Evolutionary conservation across 2,329 filamentous ascomycete genomes (phyloP).

Genomic region (Corinectria fuckeliana): DNA sequence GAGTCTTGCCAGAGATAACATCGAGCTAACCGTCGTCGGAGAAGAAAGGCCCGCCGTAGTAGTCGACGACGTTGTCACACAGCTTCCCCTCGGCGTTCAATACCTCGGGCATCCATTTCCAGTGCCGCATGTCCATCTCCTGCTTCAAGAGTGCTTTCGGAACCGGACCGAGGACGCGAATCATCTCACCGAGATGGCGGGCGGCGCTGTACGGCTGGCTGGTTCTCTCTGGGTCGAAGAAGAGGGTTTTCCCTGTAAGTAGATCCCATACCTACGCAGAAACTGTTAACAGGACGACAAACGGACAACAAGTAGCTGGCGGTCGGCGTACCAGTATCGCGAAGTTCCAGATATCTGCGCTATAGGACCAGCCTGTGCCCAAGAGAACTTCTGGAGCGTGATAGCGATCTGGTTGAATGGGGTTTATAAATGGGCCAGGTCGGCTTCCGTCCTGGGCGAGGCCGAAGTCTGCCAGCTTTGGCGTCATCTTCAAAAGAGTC

Average conservation of each 20-base stretch:
- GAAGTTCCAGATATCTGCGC: conserved; percentile 31
- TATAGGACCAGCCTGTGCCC: conserved; percentile 23
- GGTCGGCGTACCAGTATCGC: conserved; percentile 28
- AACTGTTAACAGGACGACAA: background rate
- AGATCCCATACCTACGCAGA: conserved; percentile 34
- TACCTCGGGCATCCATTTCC: conserved; percentile 24
- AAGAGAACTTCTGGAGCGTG: conserved; percentile 28
- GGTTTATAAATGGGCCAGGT: conserved; percentile 15
- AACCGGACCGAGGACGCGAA: conserved; percentile 31
- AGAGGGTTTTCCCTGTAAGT: conserved; percentile 29
- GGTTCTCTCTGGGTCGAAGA: conserved; percentile 19
- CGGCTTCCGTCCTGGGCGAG: conserved; percentile 19
- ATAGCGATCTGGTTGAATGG: conserved; percentile 26
- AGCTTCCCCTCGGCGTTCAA: conserved; percentile 20
- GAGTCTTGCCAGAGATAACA: background rate
- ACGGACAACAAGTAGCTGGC: background rate
- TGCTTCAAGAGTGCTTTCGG: conserved; percentile 25
- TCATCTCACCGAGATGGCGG: conserved; percentile 35
- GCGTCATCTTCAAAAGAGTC: conserved; percentile 14
- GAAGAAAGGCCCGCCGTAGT: conserved; percentile 32
- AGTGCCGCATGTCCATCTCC: conserved; percentile 26
- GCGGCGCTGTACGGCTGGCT: conserved; percentile 26
- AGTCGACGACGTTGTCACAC: conserved; percentile 25
- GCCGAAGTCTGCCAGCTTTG: conserved; percentile 29
- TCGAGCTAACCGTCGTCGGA: conserved; percentile 23